Evolutionary conservation across 208 protist genomes (phyloP).

Genomic region (Trypanosoma lewisi): DNA sequence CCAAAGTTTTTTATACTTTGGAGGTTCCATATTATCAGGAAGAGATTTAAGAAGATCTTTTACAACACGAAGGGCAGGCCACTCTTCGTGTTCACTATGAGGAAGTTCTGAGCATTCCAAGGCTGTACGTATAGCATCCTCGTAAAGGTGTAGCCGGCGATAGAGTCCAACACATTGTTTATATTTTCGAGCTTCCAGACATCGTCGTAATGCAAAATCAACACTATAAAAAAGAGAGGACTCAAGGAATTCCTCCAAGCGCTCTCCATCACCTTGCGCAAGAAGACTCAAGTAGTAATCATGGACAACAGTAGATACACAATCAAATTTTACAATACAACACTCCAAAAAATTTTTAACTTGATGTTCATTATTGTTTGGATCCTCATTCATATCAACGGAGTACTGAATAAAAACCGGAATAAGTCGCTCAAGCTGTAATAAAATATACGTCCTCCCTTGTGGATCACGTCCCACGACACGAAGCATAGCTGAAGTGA

Average conservation of each 20-base stretch:
- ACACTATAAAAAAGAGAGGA: slow-evolving; percentile 80
- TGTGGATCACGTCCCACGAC: slow-evolving; percentile 41
- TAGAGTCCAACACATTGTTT: slow-evolving; percentile 91
- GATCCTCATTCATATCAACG: slow-evolving; percentile 51
- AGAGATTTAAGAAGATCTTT: slow-evolving; percentile 76
- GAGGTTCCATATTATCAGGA: slow-evolving; percentile 53
- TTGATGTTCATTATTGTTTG: slow-evolving; percentile 77
- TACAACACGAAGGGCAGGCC: slow-evolving; percentile 59
- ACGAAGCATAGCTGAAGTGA: slow-evolving; percentile 68
- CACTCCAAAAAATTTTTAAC: slow-evolving; percentile 91
- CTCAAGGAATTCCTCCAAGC: slow-evolving; percentile 79
- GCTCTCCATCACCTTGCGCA: slow-evolving; percentile 67
- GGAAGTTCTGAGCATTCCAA: slow-evolving; percentile 35
- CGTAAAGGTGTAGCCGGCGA: slow-evolving; percentile 87
- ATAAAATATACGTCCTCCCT: slow-evolving; percentile 42
- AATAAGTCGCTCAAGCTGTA: slow-evolving; percentile 83
- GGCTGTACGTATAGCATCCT: slow-evolving; percentile 92
- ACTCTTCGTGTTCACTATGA: slow-evolving; percentile 18
- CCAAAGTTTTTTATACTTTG: slow-evolving; percentile 91
- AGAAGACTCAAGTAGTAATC: slow-evolving; percentile 94
- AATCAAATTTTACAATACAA: slow-evolving; percentile 82
- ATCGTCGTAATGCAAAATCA: slow-evolving; percentile 92
- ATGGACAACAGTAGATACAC: slow-evolving; percentile 86
- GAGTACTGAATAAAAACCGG: slow-evolving; percentile 92
- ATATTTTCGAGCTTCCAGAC: slow-evolving; percentile 67